A percentile compares a stretch with the other conserved stretches of the same genome.
phyloP scores from a whole-genome alignment of 108 stramenopile species.

The Bacterosira constricta region DNA sequence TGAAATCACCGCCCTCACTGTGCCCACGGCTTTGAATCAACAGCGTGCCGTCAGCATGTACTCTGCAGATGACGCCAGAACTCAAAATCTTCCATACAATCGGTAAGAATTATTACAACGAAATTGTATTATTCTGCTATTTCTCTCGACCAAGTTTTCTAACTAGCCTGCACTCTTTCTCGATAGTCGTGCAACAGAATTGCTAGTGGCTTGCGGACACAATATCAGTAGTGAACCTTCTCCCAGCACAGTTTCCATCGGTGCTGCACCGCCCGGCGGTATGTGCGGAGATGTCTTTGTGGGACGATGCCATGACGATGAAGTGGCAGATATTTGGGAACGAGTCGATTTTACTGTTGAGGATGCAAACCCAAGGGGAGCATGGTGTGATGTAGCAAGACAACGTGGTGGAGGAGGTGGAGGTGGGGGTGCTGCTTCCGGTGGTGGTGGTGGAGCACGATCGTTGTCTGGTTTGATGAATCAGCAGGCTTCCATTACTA shows the following conservation, averaged over 20 bases:
- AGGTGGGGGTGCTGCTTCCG: constrained; percentile 29
- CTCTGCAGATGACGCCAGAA: constrained; percentile 55
- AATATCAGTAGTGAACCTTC: constrained; percentile 17
- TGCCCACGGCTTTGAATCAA: constrained; percentile 46
- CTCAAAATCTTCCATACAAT: constrained; percentile 56
- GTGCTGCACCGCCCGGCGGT: constrained; percentile 37
- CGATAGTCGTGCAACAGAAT: constrained; percentile 51
- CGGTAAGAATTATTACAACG: background rate
- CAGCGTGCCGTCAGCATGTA: constrained; percentile 77
- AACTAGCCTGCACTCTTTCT: background rate
- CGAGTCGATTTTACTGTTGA: constrained; percentile 59
- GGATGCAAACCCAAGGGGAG: constrained; percentile 50
- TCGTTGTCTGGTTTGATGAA: constrained; percentile 32
- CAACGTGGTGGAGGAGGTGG: constrained; percentile 65
- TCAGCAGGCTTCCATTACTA: constrained; percentile 15
- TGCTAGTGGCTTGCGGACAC: constrained; percentile 72
- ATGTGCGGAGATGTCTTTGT: constrained; percentile 83
- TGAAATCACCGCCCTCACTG: no score
- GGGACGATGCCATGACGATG: constrained; percentile 73
- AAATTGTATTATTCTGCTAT: background rate
- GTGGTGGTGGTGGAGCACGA: constrained; percentile 35
- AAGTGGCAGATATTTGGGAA: constrained; percentile 71
- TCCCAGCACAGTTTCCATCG: constrained; percentile 27
- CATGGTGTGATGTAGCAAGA: constrained; percentile 61
- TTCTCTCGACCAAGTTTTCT: background rate